These are phyloP conservation scores for Thuja plicata DNA, from an alignment of 83 land plant genomes.

Conservation along the genomic window DNA sequence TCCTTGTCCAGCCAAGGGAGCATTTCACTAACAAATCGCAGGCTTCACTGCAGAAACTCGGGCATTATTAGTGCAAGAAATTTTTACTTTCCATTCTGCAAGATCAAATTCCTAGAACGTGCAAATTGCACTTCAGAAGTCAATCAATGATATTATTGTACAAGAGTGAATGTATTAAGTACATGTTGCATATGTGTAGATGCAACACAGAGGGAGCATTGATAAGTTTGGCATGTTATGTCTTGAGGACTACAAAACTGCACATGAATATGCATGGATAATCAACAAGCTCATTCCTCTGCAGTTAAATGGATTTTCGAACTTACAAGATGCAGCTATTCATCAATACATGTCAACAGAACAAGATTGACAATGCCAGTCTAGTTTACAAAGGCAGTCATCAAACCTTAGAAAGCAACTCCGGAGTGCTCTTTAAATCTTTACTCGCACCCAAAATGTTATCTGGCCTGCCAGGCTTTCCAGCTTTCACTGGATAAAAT, in stretches of 20 bases:
- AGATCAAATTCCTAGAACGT: background rate
- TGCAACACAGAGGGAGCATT: constrained; percentile 1
- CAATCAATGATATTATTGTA: constrained; percentile 13
- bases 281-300: constrained; percentile 1
- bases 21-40: background rate
- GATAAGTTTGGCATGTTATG: background rate
- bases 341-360: background rate
- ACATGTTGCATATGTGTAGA: constrained; percentile 4
- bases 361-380: background rate
- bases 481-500: background rate
- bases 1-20: background rate
- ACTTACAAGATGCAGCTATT: constrained; percentile 4
- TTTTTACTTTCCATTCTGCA: background rate
- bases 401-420: constrained; percentile 12
- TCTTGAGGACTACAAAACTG: constrained; percentile 6
- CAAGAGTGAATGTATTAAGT: constrained; percentile 13
- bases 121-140: constrained; percentile 13
- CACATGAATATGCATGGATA: background rate
- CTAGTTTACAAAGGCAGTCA: constrained; percentile 11
- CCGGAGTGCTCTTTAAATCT: constrained; percentile 2
- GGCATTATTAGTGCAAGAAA: background rate
- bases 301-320: background rate
- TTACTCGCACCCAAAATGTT: background rate
- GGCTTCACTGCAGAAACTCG: constrained; percentile 5
- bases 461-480: constrained; percentile 9